These are phyloP conservation scores for Fistulifera solaris DNA, from an alignment of 108 stramenopile genomes.

Conservation along the genomic window DNA sequence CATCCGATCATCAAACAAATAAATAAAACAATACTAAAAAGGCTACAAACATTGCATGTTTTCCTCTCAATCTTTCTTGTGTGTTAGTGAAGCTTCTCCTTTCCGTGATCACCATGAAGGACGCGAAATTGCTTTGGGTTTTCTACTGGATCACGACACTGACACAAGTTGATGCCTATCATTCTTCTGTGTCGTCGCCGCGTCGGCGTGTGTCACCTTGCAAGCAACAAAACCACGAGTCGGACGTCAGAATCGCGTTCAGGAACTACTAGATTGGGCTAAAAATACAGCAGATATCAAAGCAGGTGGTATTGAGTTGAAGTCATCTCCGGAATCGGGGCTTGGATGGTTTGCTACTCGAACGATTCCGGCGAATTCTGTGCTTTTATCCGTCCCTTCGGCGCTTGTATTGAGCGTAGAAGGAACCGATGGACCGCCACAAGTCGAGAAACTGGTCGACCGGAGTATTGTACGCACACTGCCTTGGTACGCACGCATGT, in stretches of 20 bases:
- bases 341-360: slow-evolving; percentile 40
- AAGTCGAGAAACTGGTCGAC: slow-evolving; percentile 24
- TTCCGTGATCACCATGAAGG: too few species aligned
- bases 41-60: too few species aligned
- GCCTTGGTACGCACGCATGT: slow-evolving; percentile 48
- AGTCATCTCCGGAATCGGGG: slow-evolving; percentile 23
- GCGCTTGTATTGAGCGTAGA: slow-evolving; percentile 57
- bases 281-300: slow-evolving; percentile 9
- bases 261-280: slow-evolving; percentile 29
- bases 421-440: slow-evolving; percentile 31
- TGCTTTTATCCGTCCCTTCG: slow-evolving; percentile 59
- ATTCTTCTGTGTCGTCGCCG: too few species aligned
- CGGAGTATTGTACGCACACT: slow-evolving; percentile 14
- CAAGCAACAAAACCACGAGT: too few species aligned
- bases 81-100: too few species aligned
- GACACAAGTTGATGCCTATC: too few species aligned
- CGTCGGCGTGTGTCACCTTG: too few species aligned
- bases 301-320: slow-evolving; percentile 18
- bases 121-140: too few species aligned
- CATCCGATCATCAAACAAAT: too few species aligned
- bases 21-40: too few species aligned
- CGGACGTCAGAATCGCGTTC: slow-evolving; percentile 16
- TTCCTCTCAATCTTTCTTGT: too few species aligned
- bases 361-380: slow-evolving; percentile 24
- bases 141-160: too few species aligned